phyloP scores from a whole-genome alignment of 768 basidiomycete species.

The Boletales sp. region DNA sequence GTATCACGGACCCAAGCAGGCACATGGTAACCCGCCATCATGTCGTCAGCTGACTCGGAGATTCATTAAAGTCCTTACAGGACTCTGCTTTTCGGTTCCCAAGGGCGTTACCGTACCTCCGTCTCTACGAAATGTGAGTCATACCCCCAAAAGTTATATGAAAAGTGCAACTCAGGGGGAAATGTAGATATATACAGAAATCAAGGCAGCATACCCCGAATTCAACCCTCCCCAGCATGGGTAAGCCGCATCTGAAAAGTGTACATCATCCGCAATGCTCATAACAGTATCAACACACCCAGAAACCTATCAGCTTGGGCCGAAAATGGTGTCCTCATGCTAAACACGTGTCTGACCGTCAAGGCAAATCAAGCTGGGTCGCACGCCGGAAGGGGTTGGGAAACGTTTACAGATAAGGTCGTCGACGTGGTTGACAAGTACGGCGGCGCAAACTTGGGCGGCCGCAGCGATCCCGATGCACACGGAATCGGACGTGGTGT shows the following conservation, averaged over 20 bases:
- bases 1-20: constrained; percentile 77
- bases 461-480: constrained; percentile 29
- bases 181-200: constrained; percentile 79
- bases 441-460: constrained; percentile 65
- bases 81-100: constrained; percentile 89
- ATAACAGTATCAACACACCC: constrained; percentile 6
- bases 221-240: constrained; percentile 82
- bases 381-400: constrained; percentile 88
- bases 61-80: constrained; percentile 35
- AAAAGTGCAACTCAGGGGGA: constrained; percentile 8
- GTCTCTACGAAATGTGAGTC: constrained; percentile 73
- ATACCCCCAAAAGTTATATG: constrained; percentile 1
- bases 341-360: constrained; percentile 93
- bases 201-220: constrained; percentile 75
- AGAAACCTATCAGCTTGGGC: constrained; percentile 85
- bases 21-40: constrained; percentile 58
- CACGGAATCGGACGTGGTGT: constrained; percentile 67
- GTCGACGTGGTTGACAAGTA: constrained; percentile 74
- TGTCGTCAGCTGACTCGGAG: constrained; percentile 7
- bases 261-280: constrained; percentile 4
- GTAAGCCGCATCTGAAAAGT: constrained; percentile 42
- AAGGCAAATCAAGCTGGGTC: constrained; percentile 71
- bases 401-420: constrained; percentile 82
- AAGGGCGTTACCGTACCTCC: constrained; percentile 72
- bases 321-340: constrained; percentile 79